These are phyloP conservation scores for Puccinia brachypodii DNA, from an alignment of 1,284 basidiomycete genomes.

Conservation along the genomic window DNA sequence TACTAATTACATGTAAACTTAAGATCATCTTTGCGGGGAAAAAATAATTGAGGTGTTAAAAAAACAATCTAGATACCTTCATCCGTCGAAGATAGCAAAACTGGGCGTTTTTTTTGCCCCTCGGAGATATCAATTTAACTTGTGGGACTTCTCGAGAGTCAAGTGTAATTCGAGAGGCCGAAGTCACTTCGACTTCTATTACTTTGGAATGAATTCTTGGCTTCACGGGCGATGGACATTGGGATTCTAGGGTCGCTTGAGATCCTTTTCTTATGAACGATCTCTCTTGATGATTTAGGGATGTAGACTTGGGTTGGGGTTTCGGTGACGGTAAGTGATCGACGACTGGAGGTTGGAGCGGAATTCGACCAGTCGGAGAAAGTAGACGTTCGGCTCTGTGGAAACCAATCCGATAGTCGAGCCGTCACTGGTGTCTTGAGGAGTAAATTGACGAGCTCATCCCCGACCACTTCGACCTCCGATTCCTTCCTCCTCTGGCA, in stretches of 20 bases:
- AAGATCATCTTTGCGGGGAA: too few species aligned
- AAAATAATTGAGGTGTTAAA: too few species aligned
- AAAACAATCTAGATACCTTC: too few species aligned
- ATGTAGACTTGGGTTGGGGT: background rate
- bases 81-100: too few species aligned
- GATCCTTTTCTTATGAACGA: background rate
- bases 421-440: background rate
- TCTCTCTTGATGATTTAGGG: background rate
- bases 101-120: too few species aligned
- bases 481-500: constrained; percentile 6
- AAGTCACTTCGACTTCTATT: constrained; percentile 2
- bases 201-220: background rate
- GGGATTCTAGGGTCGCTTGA: background rate
- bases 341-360: background rate
- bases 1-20: too few species aligned
- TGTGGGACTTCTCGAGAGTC: too few species aligned
- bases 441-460: background rate
- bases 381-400: background rate
- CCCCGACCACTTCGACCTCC: background rate
- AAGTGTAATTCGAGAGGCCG: background rate
- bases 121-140: too few species aligned
- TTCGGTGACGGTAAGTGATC: constrained; percentile 1
- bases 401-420: background rate
- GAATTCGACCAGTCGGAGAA: constrained; percentile 41
- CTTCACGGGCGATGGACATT: background rate